Evolutionary conservation across 495 filamentous ascomycete species (phyloP), one percentile per base, ranked within the genome.

Genomic region (Apodospora peruviana): DNA sequence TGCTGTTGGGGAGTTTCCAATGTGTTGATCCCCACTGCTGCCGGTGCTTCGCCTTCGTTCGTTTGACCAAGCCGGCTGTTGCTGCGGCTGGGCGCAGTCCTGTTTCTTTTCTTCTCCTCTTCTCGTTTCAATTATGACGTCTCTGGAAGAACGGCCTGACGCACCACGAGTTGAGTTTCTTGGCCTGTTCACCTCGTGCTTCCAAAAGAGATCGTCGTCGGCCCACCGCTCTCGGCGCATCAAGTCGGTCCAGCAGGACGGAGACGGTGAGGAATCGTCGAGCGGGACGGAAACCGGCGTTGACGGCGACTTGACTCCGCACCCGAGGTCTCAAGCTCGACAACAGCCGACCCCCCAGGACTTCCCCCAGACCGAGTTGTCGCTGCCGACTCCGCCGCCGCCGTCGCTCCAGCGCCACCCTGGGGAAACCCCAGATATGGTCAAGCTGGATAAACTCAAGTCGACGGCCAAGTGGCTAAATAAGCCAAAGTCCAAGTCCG

Each of bases 231-330:
- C 43, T n/a, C n/a, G n/a, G 23, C 44, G 39, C 0, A 10, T 45
- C 48, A 60, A 60, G 40, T 46, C 57, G 23, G 36, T 38, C 22
- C 44, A 37, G 19, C 42, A 41, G 24, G 34, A 32, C 27, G 48
- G 36, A 5, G 10, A 38, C 10, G 36, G 19, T 24, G 39, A 8
- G 39, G 18, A 59, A 29, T 47, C 43, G 41, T 38, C 57, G 29
- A 51, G 48, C 20, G 61, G 54, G 48, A 61, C 57, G 18, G 60
- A 60, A 12, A 55, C 52, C 58, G 51, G 51, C 46, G 47, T 52
- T 32, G 43, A 47, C 39, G 39, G 35, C 47, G 21, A 25, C 34
- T 19, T 45, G 23, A n/a, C 21, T 39, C 16, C 43, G 27, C 37
- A 45, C 18, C 38, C 43, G 3, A 20, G 40, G n/a, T 11, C 32